phyloP scores from a whole-genome alignment of 192 early-diverging fungal species.

The Linnemannia schmuckeri region DNA sequence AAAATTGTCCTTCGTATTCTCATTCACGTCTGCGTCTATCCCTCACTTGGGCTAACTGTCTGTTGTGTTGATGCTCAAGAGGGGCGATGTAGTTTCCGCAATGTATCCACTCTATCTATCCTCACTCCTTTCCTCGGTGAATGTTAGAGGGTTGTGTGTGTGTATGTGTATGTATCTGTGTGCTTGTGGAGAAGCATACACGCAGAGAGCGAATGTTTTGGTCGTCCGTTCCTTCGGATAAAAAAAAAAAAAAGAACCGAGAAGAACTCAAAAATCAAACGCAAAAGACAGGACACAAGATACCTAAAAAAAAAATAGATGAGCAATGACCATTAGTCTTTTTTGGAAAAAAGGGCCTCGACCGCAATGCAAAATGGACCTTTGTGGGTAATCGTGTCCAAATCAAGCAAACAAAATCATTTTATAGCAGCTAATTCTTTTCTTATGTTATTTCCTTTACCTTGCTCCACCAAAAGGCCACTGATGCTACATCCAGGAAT shows the following conservation, averaged over 20 bases:
- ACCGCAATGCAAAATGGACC: not conserved
- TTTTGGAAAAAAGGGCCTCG: not conserved
- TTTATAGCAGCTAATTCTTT: not conserved
- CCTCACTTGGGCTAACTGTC: not conserved
- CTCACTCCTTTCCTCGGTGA: not conserved
- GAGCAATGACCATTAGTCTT: not conserved
- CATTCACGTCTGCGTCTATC: not conserved
- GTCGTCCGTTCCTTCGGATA: not conserved
- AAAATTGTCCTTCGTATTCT: not conserved
- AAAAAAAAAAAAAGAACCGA: not conserved
- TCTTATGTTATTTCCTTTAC: not conserved
- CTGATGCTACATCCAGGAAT: not conserved
- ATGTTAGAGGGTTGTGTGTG: not conserved
- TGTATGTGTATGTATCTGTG: not conserved
- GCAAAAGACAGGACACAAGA: not conserved
- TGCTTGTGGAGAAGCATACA: not conserved
- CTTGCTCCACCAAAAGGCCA: not conserved
- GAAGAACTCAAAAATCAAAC: not conserved
- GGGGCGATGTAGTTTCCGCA: not conserved
- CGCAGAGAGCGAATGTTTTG: not conserved
- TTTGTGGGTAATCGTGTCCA: not conserved
- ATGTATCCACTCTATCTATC: not conserved
- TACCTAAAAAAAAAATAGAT: not conserved
- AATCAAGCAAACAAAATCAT: not conserved
- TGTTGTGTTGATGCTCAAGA: not conserved